Evolutionary conservation across 805 yeast species (phyloP), one percentile per base, ranked within the genome.

Genomic region (Pichia paraexigua): DNA sequence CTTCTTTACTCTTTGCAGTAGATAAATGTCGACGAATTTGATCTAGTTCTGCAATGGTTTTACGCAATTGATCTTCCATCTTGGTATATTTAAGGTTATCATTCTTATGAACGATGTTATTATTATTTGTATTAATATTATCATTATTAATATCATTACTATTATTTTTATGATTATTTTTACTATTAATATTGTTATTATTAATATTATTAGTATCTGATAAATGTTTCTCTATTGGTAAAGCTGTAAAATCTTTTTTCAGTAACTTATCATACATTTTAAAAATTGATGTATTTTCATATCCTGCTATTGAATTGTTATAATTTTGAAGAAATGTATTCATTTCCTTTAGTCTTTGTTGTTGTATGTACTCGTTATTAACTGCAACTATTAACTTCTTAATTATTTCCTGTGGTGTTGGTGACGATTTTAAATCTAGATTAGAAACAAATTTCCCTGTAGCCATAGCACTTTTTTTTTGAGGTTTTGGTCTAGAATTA

Each of bases 341-440:
- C 42, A 86, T 68, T 12, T 83, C 74, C 44, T 70, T 69, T 49
- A 85, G 63, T 52, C 80, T 74, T 56, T 77, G 71, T 56, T 75
- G 80, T 58, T 85, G 85, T 48, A 80, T 72, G 57, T 77, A 82
- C 50, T 81, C 80, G 55, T 77, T 71, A 48, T 80, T 74, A 20
- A 86, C 67, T 49, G 80, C 80, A 28, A 76, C 68, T 1, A 82
- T 73, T 41, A 87, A 65, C 21, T 75, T 65, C 50, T 77, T 75
- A 10, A 85, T 75, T 6, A 83, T 73, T 47, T 75, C 75, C 40
- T 81, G 82, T 49, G 85, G 66, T 43, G 71, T 76, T 1, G 80
- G 71, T 18, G 82, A 72, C 15, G 80, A 77, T 4, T 82, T 79
- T 35, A 84, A 74, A 49, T 79, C 79, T 35, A 85, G 74, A 58